These are phyloP conservation scores for Exophiala alcalophila DNA, from an alignment of 2,329 filamentous ascomycete genomes.

Conservation along the genomic window DNA sequence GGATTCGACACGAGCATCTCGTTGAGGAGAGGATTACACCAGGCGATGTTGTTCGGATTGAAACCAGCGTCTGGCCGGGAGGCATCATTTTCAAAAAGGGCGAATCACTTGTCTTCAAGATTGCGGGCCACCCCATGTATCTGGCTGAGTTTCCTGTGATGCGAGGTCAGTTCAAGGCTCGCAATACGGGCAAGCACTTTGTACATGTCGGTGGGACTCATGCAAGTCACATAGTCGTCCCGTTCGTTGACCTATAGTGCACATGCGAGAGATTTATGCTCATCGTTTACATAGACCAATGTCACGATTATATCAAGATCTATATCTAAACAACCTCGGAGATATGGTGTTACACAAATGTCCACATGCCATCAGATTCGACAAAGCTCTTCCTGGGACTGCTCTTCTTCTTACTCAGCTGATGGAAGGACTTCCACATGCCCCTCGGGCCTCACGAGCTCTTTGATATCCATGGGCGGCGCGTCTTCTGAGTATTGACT, in stretches of 20 bases:
- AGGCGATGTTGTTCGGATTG: neutral
- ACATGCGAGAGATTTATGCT: too few species aligned
- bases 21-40: neutral
- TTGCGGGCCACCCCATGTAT: conserved; percentile 37
- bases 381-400: too few species aligned
- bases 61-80: conserved; percentile 42
- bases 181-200: conserved; percentile 3
- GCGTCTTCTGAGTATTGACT: conserved; percentile 23
- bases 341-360: conserved; percentile 2
- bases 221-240: too few species aligned
- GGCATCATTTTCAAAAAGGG: conserved; percentile 47
- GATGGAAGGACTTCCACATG: conserved; percentile 17
- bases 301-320: too few species aligned
- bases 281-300: too few species aligned
- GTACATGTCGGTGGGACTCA: too few species aligned
- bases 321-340: too few species aligned
- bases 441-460: conserved; percentile 22
- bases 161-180: conserved; percentile 2
- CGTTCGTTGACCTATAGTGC: too few species aligned
- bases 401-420: too few species aligned
- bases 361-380: too few species aligned
- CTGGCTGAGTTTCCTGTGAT: conserved; percentile 38
- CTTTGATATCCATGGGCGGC: conserved; percentile 19
- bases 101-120: conserved; percentile 35
- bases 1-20: conserved; percentile 1